These are phyloP conservation scores for Stephanodiscus minutulus DNA, from an alignment of 108 stramenopile genomes.

Conservation along the genomic window DNA sequence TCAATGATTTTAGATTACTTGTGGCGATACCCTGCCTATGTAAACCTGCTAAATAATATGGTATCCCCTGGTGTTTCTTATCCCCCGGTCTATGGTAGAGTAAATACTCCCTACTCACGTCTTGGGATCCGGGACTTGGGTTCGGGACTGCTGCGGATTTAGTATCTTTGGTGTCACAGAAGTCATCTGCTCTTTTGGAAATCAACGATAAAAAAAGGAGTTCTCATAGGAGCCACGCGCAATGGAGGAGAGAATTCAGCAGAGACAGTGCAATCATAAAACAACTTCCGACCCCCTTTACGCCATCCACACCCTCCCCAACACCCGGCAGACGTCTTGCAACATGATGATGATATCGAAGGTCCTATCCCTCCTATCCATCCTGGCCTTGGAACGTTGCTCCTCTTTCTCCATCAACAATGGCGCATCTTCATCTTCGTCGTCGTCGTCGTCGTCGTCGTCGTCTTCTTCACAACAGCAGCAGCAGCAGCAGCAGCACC, in stretches of 20 bases:
- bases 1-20: too few relatives aligned
- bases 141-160: too few relatives aligned
- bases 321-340: background rate
- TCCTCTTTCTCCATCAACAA: slow-evolving; percentile 11
- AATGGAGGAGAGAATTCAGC: background rate
- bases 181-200: background rate
- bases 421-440: background rate
- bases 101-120: too few relatives aligned
- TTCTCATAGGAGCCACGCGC: background rate
- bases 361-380: background rate
- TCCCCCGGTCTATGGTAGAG: too few relatives aligned
- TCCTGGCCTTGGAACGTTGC: slow-evolving; percentile 5
- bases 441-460: too few relatives aligned
- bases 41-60: too few relatives aligned
- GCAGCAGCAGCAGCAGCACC: background rate
- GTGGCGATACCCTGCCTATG: too few relatives aligned
- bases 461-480: background rate
- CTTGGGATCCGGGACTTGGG: too few relatives aligned
- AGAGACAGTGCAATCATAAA: background rate
- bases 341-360: background rate
- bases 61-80: too few relatives aligned
- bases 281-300: background rate
- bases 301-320: background rate
- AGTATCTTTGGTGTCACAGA: slow-evolving; percentile 3
- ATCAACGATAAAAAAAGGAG: background rate